Evolutionary conservation across 306 rosid genomes (phyloP).

Genomic region (Lathyrus sativus): DNA sequence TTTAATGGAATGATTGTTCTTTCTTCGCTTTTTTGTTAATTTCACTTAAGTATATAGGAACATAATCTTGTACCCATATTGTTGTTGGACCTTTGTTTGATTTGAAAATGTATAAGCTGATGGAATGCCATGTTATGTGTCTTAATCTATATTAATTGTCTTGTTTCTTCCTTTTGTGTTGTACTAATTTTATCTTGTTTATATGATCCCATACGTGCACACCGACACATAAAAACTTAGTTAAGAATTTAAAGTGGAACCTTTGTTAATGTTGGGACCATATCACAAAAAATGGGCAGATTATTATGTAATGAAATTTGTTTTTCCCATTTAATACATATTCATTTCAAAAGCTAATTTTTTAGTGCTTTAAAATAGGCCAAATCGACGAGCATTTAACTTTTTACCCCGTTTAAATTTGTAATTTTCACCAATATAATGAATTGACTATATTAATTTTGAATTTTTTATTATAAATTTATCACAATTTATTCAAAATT

Average conservation of each 20-base stretch:
- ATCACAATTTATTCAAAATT: too few relatives aligned
- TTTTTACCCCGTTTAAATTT: too few relatives aligned
- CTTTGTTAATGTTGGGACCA: too few relatives aligned
- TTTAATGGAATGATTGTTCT: constrained; percentile 32
- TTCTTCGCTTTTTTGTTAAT: constrained; percentile 34
- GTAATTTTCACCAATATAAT: too few relatives aligned
- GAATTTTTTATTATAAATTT: too few relatives aligned
- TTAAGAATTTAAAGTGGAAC: constrained; percentile 19
- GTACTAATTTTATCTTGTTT: neutral
- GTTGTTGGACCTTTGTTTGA: constrained; percentile 16
- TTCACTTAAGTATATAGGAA: constrained; percentile 42
- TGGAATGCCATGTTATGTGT: constrained; percentile 36
- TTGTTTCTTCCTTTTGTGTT: constrained; percentile 15
- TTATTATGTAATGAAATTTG: too few relatives aligned
- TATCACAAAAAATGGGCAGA: constrained; percentile 3
- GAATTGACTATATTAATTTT: too few relatives aligned
- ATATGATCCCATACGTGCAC: constrained; percentile 48
- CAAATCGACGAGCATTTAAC: too few relatives aligned
- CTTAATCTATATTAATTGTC: too few relatives aligned
- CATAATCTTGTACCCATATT: constrained; percentile 36
- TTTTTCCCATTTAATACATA: too few relatives aligned
- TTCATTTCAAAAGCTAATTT: too few relatives aligned
- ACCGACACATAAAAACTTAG: constrained; percentile 26
- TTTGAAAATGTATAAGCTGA: constrained; percentile 38
- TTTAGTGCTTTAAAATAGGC: too few relatives aligned